These are phyloP conservation scores for Rhododendron griersonianum DNA, from an alignment of 148 eudicot species.

Conservation along the genomic window DNA sequence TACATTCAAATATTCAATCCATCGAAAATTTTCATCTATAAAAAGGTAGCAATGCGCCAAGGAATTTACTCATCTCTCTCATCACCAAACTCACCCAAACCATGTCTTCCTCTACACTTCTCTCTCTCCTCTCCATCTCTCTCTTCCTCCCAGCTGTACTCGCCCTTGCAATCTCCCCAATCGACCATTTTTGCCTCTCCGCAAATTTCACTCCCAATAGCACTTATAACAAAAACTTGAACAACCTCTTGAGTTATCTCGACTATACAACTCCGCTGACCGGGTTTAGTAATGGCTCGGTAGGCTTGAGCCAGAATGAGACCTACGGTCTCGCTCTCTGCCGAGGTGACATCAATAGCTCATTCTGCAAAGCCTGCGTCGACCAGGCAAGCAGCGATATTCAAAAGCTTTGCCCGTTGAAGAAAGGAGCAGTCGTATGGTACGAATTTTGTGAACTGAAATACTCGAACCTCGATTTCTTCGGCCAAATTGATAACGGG, in stretches of 20 bases:
- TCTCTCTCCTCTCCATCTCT: neutral
- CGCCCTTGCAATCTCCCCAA: conserved; percentile 9
- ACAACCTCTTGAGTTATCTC: conserved; percentile 14
- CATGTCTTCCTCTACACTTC: neutral
- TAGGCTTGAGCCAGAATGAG: conserved; percentile 7
- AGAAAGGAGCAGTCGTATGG: neutral
- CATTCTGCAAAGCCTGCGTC: conserved; percentile 23
- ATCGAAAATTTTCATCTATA: neutral
- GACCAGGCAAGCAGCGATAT: conserved; percentile 17
- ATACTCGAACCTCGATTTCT: too few relatives aligned
- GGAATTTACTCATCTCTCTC: neutral
- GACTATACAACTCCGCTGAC: conserved; percentile 14
- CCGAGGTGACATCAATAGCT: conserved; percentile 28
- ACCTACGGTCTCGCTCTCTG: conserved; percentile 34
- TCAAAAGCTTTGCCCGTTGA: conserved; percentile 16
- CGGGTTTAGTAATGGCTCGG: conserved; percentile 23
- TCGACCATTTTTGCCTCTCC: conserved; percentile 9
- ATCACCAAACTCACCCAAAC: neutral
- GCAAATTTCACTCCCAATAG: conserved; percentile 8
- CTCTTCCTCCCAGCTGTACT: neutral
- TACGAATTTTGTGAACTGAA: too few relatives aligned
- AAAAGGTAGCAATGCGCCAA: neutral
- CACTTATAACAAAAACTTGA: conserved; percentile 18
- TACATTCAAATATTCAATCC: too few relatives aligned
- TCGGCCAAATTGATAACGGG: too few relatives aligned